Conservation (phyloP, 306 rosid species). For the Cicer pinnatifidum region DNA sequence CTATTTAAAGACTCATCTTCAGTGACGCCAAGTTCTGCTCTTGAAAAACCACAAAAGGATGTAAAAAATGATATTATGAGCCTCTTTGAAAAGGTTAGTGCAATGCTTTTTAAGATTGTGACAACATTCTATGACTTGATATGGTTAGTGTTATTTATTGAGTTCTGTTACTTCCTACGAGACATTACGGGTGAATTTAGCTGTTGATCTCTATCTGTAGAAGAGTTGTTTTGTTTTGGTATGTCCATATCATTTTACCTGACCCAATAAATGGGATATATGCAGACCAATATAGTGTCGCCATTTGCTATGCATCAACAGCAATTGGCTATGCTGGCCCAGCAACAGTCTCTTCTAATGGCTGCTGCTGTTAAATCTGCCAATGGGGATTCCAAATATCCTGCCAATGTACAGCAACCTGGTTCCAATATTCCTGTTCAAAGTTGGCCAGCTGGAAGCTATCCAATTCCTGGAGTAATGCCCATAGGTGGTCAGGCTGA, state of each 20-base stretch:
- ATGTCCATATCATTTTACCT: slow-evolving; percentile 32
- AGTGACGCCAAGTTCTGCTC: slow-evolving; percentile 48
- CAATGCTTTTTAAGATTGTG: slow-evolving; percentile 22
- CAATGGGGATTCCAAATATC: slow-evolving; percentile 55
- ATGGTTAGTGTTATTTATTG: slow-evolving; percentile 8
- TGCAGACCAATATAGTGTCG: slow-evolving; percentile 80
- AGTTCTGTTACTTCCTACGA: neutral
- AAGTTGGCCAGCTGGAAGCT: slow-evolving; percentile 72
- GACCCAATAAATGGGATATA: slow-evolving; percentile 47
- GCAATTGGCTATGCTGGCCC: slow-evolving; percentile 89
- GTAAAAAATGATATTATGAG: slow-evolving; percentile 91
- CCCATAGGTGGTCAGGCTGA: slow-evolving; percentile 65
- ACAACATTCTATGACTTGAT: slow-evolving; percentile 30
- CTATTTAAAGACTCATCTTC: slow-evolving; percentile 71
- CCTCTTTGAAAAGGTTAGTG: slow-evolving; percentile 91
- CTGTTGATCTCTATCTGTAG: slow-evolving; percentile 20
- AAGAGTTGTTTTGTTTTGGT: slow-evolving; percentile 22
- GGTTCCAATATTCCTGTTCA: slow-evolving; percentile 62
- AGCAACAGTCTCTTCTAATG: slow-evolving; percentile 83
- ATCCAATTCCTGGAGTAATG: slow-evolving; percentile 65
- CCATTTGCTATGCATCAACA: slow-evolving; percentile 90
- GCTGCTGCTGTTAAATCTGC: slow-evolving; percentile 77
- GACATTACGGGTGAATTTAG: slow-evolving; percentile 18
- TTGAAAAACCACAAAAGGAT: slow-evolving; percentile 76
- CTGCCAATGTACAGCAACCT: slow-evolving; percentile 56